Base-by-base conservation (phyloP, 331 rosid genomes). In the Pyrus hybrid region DNA sequence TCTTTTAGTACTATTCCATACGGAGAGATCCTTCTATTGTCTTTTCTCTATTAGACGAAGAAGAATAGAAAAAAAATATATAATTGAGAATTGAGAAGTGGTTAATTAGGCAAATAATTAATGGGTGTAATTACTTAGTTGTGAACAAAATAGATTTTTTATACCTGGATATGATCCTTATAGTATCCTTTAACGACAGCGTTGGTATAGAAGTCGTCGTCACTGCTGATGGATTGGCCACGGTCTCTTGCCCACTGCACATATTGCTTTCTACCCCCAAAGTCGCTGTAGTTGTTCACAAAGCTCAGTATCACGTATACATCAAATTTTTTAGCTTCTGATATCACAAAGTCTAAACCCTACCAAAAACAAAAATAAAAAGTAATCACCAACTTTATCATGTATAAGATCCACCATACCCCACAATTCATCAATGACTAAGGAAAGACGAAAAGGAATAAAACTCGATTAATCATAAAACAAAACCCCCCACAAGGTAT, bases 331-430 rank as follows among this genome's bases (percentile, higher is more conserved):
- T 79, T 83, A 2, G 89, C 94, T 79, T 89, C 88, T 18, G 80
- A 80, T 35, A 84, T 75, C 80, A 86, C 88, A 74, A 82, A 85
- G 66, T 89, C 91, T 14, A 87, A 66, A 7, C 88, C 93, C 91
- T 90, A 20, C 68, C 7, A 23, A 12, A 18, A 22, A 29, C 1
- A 28, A 63, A 63, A 63, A 14, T 33, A 37, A 28, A 7, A 63
- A 26, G 33, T 28, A 8, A 62, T 6, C 13, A 47, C 54, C 5
- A 47, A 1, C 17, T 9, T 61, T 4, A 35, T 21, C 17, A 23
- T 71, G 54, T 47, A 18, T 56, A 56, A 56, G 62, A 18, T 56
- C 57, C 9, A 51, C 21, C 21, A 51, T 6, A 17, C 18, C 21
- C 57, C 57, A 51, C 2, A 16, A 51, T 51, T 51, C 9, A 51